A percentile compares a stretch with the other conserved stretches of the same genome.
Conservation (phyloP, 176 grass and related monocot genomes). For the Bromus sterilis region DNA sequence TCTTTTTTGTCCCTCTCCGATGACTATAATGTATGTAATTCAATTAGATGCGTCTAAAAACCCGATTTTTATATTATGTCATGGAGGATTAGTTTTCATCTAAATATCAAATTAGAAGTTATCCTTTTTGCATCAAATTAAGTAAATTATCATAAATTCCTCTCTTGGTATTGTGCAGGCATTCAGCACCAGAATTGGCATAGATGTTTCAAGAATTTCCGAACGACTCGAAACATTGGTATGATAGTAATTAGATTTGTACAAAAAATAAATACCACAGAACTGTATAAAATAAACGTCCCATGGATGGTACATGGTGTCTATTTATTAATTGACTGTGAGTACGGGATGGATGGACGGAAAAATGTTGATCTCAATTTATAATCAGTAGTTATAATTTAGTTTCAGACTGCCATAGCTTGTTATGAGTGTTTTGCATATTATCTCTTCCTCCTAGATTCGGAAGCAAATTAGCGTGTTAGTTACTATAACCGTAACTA, state of each 20-base stretch:
- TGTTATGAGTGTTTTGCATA: no score
- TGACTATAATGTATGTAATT: no score
- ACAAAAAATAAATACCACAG: no score
- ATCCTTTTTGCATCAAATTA: not conserved
- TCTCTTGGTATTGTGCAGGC: conserved; percentile 39
- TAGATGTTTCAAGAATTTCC: conserved; percentile 46
- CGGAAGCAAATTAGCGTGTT: no score
- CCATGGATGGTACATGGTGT: not conserved
- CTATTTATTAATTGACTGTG: no score
- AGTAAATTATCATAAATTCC: not conserved
- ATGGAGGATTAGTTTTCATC: not conserved
- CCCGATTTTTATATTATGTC: no score
- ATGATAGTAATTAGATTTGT: not conserved
- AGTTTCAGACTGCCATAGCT: no score
- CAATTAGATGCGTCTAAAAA: not conserved
- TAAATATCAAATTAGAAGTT: not conserved
- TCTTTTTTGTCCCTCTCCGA: not conserved
- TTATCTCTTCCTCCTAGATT: no score
- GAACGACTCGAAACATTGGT: conserved; percentile 41
- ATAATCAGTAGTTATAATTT: no score
- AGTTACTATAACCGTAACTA: no score
- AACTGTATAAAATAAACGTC: not conserved
- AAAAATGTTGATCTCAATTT: no score
- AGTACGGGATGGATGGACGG: not conserved
- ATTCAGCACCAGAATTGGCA: conserved; percentile 60